Evolutionary conservation across 345 rosid species (phyloP).

Genomic region (Aquilaria sinensis): DNA sequence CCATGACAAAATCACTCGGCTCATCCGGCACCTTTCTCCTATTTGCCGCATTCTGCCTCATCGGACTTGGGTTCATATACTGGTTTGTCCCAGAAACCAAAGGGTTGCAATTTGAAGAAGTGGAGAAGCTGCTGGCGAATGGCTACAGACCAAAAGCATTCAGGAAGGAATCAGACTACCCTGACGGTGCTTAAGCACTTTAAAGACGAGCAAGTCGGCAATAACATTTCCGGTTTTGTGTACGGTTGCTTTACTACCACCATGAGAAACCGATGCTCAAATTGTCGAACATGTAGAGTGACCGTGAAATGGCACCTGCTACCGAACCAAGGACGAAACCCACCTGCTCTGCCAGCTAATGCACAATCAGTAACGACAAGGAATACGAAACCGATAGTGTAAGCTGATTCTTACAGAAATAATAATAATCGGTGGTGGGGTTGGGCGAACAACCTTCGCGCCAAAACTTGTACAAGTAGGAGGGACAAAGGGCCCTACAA

Average conservation of each 20-base stretch:
- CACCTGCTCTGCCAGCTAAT: constrained; percentile 36
- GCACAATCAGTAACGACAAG: constrained; percentile 19
- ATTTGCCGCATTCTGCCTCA: constrained; percentile 44
- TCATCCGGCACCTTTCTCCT: constrained; percentile 59
- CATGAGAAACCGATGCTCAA: constrained; percentile 10
- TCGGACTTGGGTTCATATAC: constrained; percentile 49
- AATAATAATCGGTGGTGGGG: constrained; percentile 25
- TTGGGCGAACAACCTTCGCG: neutral
- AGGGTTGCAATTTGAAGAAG: constrained; percentile 75
- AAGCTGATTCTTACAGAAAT: neutral
- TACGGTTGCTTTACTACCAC: no score
- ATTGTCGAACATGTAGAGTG: constrained; percentile 1
- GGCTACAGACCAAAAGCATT: constrained; percentile 49
- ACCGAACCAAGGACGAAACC: constrained; percentile 13
- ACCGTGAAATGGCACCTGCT: constrained; percentile 10
- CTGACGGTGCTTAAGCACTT: no score
- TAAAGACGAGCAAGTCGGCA: neutral
- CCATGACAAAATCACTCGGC: constrained; percentile 48
- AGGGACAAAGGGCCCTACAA: constrained; percentile 24
- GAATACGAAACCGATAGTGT: neutral
- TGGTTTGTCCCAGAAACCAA: constrained; percentile 78
- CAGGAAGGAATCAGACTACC: constrained; percentile 7
- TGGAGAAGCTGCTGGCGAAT: constrained; percentile 50
- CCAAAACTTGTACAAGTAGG: constrained; percentile 7
- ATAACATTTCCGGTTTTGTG: no score